These are phyloP conservation scores for Tillandsia fasciculata DNA, from an alignment of 176 grass and related monocot species.

Conservation along the genomic window DNA sequence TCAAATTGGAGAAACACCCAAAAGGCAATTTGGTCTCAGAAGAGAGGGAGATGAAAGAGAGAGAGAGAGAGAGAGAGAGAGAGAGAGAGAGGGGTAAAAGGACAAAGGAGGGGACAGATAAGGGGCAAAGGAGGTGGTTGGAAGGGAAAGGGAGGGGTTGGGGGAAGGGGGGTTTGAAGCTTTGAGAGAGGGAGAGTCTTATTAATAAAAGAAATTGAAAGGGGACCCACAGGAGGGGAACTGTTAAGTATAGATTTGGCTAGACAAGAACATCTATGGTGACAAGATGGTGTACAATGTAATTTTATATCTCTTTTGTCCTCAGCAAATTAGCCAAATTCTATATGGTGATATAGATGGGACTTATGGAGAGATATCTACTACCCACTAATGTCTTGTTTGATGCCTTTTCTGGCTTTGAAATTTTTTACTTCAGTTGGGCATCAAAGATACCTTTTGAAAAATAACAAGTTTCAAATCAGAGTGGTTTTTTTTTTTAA, in stretches of 20 bases:
- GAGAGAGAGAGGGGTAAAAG: constrained; percentile 2
- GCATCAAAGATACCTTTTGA: too few relatives aligned
- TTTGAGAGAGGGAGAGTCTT: constrained; percentile 4
- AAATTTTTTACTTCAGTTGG: background rate
- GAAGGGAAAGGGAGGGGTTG: background rate
- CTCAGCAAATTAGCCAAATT: background rate
- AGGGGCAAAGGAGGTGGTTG: background rate
- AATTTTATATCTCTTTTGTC: background rate
- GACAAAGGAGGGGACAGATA: constrained; percentile 5
- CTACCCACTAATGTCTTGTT: background rate
- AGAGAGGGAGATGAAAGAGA: background rate
- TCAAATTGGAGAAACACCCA: too few relatives aligned
- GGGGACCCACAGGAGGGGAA: background rate
- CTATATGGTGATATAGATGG: background rate
- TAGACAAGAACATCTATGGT: constrained; percentile 31
- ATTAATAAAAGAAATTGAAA: background rate
- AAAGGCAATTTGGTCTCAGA: too few relatives aligned
- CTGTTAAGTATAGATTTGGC: constrained; percentile 4
- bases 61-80: background rate
- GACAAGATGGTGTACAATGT: constrained; percentile 22
- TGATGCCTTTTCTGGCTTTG: background rate
- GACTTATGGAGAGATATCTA: background rate
- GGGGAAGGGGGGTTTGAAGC: constrained; percentile 12
- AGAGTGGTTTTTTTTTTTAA: too few relatives aligned
- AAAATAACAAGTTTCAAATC: too few relatives aligned